Conservation (phyloP, 164 flowering plant species). For the Euptelea pleiosperma region DNA sequence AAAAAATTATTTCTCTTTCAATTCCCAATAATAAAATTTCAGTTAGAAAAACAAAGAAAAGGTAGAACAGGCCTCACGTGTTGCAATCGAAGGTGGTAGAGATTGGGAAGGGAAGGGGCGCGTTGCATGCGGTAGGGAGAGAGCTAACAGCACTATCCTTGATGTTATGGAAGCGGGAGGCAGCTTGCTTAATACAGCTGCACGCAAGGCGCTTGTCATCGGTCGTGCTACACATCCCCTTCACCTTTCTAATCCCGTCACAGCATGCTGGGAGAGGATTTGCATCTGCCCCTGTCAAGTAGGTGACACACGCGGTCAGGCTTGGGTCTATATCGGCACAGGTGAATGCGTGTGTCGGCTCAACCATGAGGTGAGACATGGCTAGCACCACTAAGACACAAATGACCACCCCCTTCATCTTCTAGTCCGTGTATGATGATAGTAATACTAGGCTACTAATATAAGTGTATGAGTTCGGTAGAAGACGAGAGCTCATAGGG, state of each 20-base stretch:
- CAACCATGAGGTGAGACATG: conserved; percentile 11
- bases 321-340: conserved; percentile 15
- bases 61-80: neutral
- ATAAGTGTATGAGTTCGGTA: neutral
- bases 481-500: neutral
- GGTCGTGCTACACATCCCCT: conserved; percentile 5
- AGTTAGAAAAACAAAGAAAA: neutral
- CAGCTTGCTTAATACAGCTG: conserved; percentile 22
- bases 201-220: conserved; percentile 18
- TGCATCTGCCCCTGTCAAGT: conserved; percentile 9
- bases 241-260: conserved; percentile 15
- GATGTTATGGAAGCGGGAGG: conserved; percentile 3
- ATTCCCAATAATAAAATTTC: too few relatives aligned
- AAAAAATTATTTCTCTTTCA: too few relatives aligned
- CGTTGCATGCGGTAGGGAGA: conserved; percentile 27
- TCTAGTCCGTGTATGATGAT: too few relatives aligned
- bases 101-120: conserved; percentile 12
- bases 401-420: conserved; percentile 17
- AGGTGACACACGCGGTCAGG: conserved; percentile 19
- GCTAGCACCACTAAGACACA: conserved; percentile 10
- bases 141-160: conserved; percentile 16
- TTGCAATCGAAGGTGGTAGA: conserved; percentile 21
- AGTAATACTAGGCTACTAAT: too few relatives aligned
- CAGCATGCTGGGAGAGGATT: conserved; percentile 21
- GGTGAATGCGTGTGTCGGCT: conserved; percentile 13